These are phyloP conservation scores for Linaria vulgaris DNA, from an alignment of 257 asterid genomes.

Conservation along the genomic window DNA sequence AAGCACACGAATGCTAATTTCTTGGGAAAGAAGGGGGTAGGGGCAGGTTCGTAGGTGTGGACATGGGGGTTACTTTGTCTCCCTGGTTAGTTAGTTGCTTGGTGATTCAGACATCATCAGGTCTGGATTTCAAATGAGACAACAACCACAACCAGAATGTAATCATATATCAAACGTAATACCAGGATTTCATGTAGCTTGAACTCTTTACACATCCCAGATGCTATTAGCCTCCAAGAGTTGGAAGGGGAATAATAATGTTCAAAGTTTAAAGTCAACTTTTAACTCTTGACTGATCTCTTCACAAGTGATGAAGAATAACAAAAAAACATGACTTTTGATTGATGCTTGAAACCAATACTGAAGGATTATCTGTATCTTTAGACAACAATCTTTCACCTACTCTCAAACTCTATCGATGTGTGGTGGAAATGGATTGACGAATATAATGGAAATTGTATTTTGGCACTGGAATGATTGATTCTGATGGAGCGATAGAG, in stretches of 20 bases:
- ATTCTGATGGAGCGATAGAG: constrained; percentile 20
- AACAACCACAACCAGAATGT: constrained; percentile 16
- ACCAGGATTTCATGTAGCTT: constrained; percentile 20
- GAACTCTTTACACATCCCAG: constrained; percentile 28
- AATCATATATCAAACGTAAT: constrained; percentile 22
- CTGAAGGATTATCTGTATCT: not conserved
- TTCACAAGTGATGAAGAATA: constrained; percentile 1
- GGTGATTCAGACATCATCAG: constrained; percentile 17
- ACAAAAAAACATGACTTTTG: constrained; percentile 42
- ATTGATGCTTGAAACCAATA: constrained; percentile 29
- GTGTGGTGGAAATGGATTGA: constrained; percentile 34
- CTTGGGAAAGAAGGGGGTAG: too few species aligned
- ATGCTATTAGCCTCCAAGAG: constrained; percentile 7
- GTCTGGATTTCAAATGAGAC: not conserved
- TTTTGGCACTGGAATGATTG: constrained; percentile 25
- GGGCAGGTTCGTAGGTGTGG: too few species aligned
- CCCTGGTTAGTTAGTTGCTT: too few species aligned
- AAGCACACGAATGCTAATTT: too few species aligned
- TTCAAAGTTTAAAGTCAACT: constrained; percentile 9
- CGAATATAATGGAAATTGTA: constrained; percentile 9
- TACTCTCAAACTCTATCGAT: constrained; percentile 45
- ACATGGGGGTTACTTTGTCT: too few species aligned
- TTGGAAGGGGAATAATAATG: constrained; percentile 19
- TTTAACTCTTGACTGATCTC: constrained; percentile 14
- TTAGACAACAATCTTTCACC: constrained; percentile 29